phyloP scores from a whole-genome alignment of 2,329 filamentous ascomycete genomes.

The Penicillium psychrosexuale region DNA sequence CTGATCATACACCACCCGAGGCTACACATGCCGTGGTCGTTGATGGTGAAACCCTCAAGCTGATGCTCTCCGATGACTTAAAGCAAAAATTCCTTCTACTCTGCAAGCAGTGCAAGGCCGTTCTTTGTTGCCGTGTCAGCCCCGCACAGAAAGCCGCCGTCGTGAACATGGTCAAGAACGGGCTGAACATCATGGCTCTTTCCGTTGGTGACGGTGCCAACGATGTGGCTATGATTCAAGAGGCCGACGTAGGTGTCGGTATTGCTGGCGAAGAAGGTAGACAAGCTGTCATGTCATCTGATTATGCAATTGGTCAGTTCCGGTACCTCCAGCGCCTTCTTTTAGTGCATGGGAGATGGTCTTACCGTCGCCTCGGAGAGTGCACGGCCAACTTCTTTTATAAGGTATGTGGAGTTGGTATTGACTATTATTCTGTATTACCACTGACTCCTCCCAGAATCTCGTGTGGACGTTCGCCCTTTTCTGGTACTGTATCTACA shows the following conservation, averaged over 20 bases:
- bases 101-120: conserved; percentile 95
- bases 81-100: conserved; percentile 91
- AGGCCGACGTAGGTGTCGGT: conserved; percentile 93
- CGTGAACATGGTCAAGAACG: conserved; percentile 90
- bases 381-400: conserved; percentile 99
- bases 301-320: conserved; percentile 94
- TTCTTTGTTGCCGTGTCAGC: conserved; percentile 95
- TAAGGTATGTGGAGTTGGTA: conserved; percentile 57
- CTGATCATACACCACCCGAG: conserved; percentile 79
- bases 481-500: conserved; percentile 97
- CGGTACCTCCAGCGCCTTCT: conserved; percentile 80
- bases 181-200: conserved; percentile 92
- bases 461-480: conserved; percentile 95
- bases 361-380: conserved; percentile 89
- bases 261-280: conserved; percentile 91
- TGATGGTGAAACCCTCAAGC: conserved; percentile 87
- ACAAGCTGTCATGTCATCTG: conserved; percentile 92
- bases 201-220: conserved; percentile 93
- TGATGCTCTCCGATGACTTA: conserved; percentile 76
- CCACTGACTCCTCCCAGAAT: conserved; percentile 56
- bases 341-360: conserved; percentile 90
- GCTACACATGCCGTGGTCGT: conserved; percentile 91
- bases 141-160: conserved; percentile 97
- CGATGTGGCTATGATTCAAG: conserved; percentile 96
- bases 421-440: not conserved